phyloP scores from a whole-genome alignment of 2,329 filamentous ascomycete species.

The Nannizziopsis arthrosporioides region DNA sequence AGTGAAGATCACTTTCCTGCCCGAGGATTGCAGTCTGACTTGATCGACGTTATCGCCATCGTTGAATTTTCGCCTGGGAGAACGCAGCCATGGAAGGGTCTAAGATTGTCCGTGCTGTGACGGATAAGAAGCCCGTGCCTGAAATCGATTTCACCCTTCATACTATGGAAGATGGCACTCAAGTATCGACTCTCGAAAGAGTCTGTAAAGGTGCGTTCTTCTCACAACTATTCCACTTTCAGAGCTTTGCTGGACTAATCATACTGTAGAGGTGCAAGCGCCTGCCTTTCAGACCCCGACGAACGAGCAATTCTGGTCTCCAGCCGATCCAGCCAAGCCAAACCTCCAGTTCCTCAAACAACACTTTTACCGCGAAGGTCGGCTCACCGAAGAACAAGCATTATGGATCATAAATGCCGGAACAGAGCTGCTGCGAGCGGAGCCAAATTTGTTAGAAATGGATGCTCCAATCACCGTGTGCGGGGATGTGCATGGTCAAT shows the following conservation, averaged over 20 bases:
- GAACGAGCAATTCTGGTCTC: conserved; percentile 88
- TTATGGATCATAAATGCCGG: conserved; percentile 87
- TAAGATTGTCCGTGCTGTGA: conserved; percentile 70
- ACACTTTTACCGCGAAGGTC: conserved; percentile 95
- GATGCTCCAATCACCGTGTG: conserved; percentile 98
- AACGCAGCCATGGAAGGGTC: conserved; percentile 30
- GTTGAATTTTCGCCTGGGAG: not conserved
- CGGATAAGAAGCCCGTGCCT: conserved; percentile 86
- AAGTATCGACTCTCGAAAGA: conserved; percentile 89
- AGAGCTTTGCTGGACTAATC: too few species aligned
- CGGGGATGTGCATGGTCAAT: conserved; percentile 96
- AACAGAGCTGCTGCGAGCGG: conserved; percentile 72
- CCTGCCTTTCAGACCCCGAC: conserved; percentile 86
- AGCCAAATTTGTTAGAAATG: conserved; percentile 97
- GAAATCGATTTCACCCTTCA: conserved; percentile 99
- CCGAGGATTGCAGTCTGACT: too few species aligned
- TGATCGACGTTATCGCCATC: not conserved
- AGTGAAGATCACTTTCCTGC: not conserved
- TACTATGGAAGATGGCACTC: conserved; percentile 91
- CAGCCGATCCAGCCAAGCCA: conserved; percentile 74
- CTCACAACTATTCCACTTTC: conserved; percentile 4
- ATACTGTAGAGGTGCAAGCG: conserved; percentile 73
- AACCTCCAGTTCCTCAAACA: conserved; percentile 92
- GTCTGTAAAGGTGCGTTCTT: conserved; percentile 77
- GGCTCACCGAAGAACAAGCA: conserved; percentile 92